Percentiles rank a stretch among this genome's conserved stretches.
Conservation (phyloP, 371 early-diverging fungal species). For the Mucor sp. region DNA sequence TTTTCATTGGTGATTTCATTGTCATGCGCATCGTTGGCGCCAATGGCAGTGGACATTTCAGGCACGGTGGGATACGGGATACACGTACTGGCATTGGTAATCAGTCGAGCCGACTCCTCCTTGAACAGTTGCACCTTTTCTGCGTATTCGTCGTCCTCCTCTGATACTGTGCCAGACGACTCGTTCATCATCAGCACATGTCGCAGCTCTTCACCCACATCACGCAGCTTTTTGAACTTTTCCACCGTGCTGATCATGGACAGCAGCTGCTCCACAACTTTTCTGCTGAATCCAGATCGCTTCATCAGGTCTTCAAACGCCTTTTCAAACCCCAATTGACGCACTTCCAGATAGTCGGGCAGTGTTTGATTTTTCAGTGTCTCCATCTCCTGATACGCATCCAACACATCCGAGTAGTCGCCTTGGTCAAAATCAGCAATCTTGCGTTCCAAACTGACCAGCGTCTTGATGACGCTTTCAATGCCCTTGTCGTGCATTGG, state of each 20-base stretch:
- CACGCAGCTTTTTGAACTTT: constrained; percentile 34
- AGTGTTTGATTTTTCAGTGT: constrained; percentile 22
- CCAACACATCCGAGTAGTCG: constrained; percentile 36
- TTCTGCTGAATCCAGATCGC: constrained; percentile 42
- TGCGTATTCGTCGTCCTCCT: constrained; percentile 26
- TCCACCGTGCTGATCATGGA: constrained; percentile 35
- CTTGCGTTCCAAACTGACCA: constrained; percentile 35
- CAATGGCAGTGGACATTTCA: constrained; percentile 43
- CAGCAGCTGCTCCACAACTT: constrained; percentile 49
- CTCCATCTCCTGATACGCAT: constrained; percentile 53
- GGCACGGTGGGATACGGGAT: constrained; percentile 45
- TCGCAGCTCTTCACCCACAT: constrained; percentile 41
- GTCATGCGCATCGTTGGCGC: constrained; percentile 32
- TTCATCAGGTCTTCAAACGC: constrained; percentile 49
- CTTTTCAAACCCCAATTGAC: constrained; percentile 51
- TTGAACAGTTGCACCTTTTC: constrained; percentile 35
- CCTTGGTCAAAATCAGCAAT: constrained; percentile 47
- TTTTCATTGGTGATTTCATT: constrained; percentile 38
- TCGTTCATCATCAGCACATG: constrained; percentile 25
- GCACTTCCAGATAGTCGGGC: constrained; percentile 46
- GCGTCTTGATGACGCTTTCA: constrained; percentile 39
- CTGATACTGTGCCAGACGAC: not conserved
- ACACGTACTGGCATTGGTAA: constrained; percentile 32
- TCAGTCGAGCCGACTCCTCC: constrained; percentile 40
- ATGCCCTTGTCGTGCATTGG: constrained; percentile 17